These are phyloP conservation scores for Alternaria sp. DNA, from an alignment of 2,329 filamentous ascomycete species.

Conservation along the genomic window DNA sequence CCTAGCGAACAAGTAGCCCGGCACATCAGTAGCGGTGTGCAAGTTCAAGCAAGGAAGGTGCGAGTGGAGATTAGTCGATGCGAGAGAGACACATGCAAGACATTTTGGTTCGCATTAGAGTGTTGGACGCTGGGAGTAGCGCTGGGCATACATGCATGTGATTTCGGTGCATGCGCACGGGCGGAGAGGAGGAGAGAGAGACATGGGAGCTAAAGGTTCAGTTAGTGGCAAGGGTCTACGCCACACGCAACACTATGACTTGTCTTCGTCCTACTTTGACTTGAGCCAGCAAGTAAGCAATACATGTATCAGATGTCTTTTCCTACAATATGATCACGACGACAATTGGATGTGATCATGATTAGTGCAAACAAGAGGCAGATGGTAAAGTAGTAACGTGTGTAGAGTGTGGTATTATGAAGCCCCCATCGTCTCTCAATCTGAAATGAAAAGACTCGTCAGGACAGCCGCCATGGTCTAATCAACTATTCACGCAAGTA, in stretches of 20 bases:
- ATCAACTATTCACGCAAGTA: slow-evolving; percentile 14
- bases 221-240: neutral
- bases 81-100: neutral
- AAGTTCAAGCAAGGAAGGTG: neutral
- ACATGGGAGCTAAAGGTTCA: neutral
- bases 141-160: neutral
- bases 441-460: neutral
- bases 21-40: slow-evolving; percentile 5
- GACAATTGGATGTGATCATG: too few relatives aligned
- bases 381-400: neutral
- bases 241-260: too few relatives aligned
- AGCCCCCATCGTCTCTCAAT: slow-evolving; percentile 5
- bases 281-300: too few relatives aligned
- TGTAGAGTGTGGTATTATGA: slow-evolving; percentile 30
- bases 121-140: neutral
- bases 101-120: neutral
- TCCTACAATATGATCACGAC: too few relatives aligned
- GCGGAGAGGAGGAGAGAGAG: neutral
- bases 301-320: too few relatives aligned
- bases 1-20: neutral
- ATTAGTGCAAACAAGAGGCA: too few relatives aligned
- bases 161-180: neutral
- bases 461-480: slow-evolving; percentile 19
- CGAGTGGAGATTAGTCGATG: neutral
- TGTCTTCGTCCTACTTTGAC: neutral